Evolutionary conservation across 1,284 basidiomycete species (phyloP).

Genomic region (Amylostereum chailletii): DNA sequence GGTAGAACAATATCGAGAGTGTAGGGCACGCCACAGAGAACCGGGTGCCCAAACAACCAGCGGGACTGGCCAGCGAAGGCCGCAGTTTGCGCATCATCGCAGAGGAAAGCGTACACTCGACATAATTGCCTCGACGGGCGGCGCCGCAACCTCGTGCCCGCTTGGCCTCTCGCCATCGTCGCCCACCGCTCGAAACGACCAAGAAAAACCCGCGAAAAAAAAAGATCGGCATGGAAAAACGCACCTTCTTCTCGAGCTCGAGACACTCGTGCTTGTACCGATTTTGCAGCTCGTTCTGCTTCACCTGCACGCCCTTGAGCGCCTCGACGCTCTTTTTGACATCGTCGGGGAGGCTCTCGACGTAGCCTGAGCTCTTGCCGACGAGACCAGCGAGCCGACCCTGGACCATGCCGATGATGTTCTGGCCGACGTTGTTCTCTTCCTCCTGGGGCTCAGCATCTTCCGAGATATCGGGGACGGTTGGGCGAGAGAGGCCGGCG

Average conservation of each 20-base stretch:
- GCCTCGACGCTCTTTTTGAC: constrained; percentile 86
- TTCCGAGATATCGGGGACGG: constrained; percentile 63
- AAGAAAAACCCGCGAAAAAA: background rate
- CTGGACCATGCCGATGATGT: constrained; percentile 46
- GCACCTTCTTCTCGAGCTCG: constrained; percentile 93
- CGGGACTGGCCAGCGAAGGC: too few relatives aligned
- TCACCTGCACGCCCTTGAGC: constrained; percentile 89
- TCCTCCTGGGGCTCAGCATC: constrained; percentile 51
- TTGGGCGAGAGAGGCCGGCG: constrained; percentile 56
- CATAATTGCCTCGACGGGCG: too few relatives aligned
- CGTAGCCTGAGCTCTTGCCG: constrained; percentile 78
- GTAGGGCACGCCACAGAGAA: too few relatives aligned
- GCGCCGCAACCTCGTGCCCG: too few relatives aligned
- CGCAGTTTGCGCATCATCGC: too few relatives aligned
- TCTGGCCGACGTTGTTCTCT: constrained; percentile 18
- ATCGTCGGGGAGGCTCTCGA: constrained; percentile 78
- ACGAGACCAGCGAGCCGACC: constrained; percentile 60
- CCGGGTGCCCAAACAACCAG: too few relatives aligned
- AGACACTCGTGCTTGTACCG: constrained; percentile 96
- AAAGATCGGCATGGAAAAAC: constrained; percentile 14
- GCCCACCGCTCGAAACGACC: background rate
- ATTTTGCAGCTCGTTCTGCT: constrained; percentile 90
- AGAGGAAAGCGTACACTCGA: too few relatives aligned
- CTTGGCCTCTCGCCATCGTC: too few relatives aligned
- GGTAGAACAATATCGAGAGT: background rate